phyloP scores from a whole-genome alignment of 2,329 filamentous ascomycete species.

The Colletotrichum gigasporum region DNA sequence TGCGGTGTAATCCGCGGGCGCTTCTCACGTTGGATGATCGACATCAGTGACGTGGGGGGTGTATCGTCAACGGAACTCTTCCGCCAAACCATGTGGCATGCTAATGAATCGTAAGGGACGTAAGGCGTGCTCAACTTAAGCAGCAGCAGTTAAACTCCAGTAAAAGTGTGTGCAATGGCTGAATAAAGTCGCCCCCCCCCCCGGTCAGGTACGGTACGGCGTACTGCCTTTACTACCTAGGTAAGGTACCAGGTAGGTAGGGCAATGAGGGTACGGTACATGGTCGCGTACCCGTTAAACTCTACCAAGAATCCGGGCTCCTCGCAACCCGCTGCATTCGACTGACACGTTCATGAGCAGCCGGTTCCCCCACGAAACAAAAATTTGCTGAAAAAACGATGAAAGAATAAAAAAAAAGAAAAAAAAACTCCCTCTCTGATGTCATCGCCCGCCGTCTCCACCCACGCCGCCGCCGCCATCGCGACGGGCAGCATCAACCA shows the following conservation, averaged over 20 bases:
- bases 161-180: no score
- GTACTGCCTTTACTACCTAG: no score
- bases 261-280: no score
- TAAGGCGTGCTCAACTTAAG: no score
- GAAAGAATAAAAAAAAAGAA: not conserved
- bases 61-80: not conserved
- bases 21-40: slow-evolving; percentile 9
- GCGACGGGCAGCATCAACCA: no score
- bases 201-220: no score
- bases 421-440: not conserved
- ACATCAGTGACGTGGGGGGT: slow-evolving; percentile 19
- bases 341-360: not conserved
- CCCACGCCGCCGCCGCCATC: not conserved
- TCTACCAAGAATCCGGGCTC: slow-evolving; percentile 15
- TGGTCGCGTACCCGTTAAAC: slow-evolving; percentile 18
- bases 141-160: no score
- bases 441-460: slow-evolving; percentile 2
- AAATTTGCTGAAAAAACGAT: not conserved
- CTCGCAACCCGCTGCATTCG: slow-evolving; percentile 19
- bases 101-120: no score
- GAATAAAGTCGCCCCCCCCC: slow-evolving; percentile 4
- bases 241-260: no score
- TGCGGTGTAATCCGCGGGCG: not conserved
- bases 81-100: not conserved
- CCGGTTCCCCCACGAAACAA: not conserved